Percentiles rank a stretch among this genome's conserved stretches.
Conservation (phyloP, 176 grass and related monocot species). For the Zea mays region DNA sequence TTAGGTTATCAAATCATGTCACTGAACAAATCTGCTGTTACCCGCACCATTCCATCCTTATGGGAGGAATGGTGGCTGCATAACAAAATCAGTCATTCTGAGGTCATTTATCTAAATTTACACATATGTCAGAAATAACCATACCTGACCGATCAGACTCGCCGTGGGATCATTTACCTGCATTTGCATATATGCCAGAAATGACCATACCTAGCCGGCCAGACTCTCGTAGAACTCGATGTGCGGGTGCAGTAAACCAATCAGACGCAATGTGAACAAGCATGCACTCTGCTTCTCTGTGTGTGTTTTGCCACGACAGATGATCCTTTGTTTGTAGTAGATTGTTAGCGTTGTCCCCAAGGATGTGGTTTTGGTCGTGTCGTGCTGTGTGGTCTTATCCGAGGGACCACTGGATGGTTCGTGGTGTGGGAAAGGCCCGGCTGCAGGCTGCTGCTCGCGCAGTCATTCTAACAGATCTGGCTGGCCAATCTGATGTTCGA, state of each 20-base stretch:
- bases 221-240: no score
- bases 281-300: constrained; percentile 35
- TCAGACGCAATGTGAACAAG: constrained; percentile 20
- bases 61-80: no score
- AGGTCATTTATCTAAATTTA: no score
- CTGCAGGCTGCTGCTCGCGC: background rate
- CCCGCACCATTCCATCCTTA: no score
- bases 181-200: no score
- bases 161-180: no score
- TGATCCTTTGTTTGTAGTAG: background rate
- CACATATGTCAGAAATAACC: no score
- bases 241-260: no score
- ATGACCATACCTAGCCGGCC: no score
- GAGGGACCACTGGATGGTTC: constrained; percentile 4
- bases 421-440: background rate
- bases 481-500: background rate
- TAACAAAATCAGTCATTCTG: no score
- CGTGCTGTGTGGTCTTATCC: background rate
- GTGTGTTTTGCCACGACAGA: constrained; percentile 17
- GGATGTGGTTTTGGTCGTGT: background rate
- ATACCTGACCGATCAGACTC: no score
- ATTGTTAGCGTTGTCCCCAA: constrained; percentile 8
- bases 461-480: constrained; percentile 1
- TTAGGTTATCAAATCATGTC: constrained; percentile 10
- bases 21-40: constrained; percentile 14